Base-by-base conservation (phyloP, 2,329 filamentous ascomycete species). In the Epichloe elymi region DNA sequence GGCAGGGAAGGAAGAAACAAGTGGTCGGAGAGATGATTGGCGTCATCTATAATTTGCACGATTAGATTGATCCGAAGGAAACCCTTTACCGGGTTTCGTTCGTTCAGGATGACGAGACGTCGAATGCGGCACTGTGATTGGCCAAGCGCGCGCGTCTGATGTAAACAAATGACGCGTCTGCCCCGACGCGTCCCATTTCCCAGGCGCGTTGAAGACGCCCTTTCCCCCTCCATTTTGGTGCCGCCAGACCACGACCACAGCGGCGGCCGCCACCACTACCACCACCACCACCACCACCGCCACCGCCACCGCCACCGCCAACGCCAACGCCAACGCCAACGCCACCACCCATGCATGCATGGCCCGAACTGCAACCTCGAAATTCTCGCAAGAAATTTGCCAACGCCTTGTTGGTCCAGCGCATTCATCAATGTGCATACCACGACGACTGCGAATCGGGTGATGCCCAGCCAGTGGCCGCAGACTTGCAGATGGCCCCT, bases 91-190 rank as follows among this genome's bases (percentile, higher is more conserved):
- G 3, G 26, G 30, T 30, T 30, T 30, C 30, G 30, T 11, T 30
- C 30, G 30, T 30, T 30, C 30, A 30, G 30, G 30, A 37, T 4
- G 30, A 17, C 11, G 3, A 14, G 37, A 33, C 12, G 20, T 37
- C 12, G 40, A 42, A 41, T 40, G 44, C 26, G 4, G 30, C 15
- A 35, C 14, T 19, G 14, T 47, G 51, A 47, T 52, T 52, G 51
- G 51, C 7, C 39, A 38, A 5, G 17, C 17, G 23, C 17, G 33
- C 47, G 47, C 47, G 47, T 43, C 39, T 42, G 30, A 43, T 40
- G 51, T 53, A 53, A 53, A 53, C 51, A 53, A 50, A 45, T 2
- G 43, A 53, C 48, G 51, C 51, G 51, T 53, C 43, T 53, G 17
- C 26, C 42, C 17, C 23, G 39, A 47, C 43, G 47, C 51, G 38